Percentiles rank a stretch among this genome's conserved stretches.
Conservation (phyloP, 2,329 filamentous ascomycete genomes). For the Aureobasidium musti region DNA sequence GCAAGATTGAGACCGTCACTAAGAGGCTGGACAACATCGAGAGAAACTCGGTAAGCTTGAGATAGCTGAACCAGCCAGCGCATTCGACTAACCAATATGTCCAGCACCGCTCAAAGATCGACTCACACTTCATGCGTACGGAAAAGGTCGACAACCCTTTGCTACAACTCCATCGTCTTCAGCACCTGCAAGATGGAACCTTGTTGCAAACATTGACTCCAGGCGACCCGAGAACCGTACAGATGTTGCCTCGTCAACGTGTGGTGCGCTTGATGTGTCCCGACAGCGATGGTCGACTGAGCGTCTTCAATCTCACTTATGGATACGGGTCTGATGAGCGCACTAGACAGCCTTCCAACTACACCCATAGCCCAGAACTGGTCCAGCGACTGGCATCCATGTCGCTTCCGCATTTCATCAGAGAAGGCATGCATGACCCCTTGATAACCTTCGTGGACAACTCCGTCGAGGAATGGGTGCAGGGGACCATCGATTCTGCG, state of each 20-base stretch:
- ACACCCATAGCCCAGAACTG: neutral
- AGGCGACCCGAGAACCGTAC: neutral
- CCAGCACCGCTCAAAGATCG: constrained; percentile 7
- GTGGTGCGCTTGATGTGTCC: constrained; percentile 1
- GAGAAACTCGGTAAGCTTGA: constrained; percentile 11
- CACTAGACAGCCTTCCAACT: neutral
- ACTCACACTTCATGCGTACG: constrained; percentile 10
- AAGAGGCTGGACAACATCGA: constrained; percentile 28
- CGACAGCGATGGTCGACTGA: neutral
- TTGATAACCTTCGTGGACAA: neutral
- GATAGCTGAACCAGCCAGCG: neutral
- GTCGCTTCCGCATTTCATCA: constrained; percentile 6
- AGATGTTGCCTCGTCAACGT: constrained; percentile 13
- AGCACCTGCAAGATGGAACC: neutral
- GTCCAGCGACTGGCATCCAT: neutral
- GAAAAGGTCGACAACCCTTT: constrained; percentile 4
- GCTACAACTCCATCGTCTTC: constrained; percentile 8
- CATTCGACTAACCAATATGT: neutral
- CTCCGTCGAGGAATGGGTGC: constrained; percentile 2
- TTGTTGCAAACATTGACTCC: constrained; percentile 8
- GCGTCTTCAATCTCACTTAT: too few relatives aligned
- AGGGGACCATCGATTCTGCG: neutral
- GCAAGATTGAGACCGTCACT: neutral
- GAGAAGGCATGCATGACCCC: constrained; percentile 15
- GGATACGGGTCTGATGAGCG: too few relatives aligned